phyloP scores from a whole-genome alignment of 495 filamentous ascomycete genomes.

The Jackrogersella multiformis region DNA sequence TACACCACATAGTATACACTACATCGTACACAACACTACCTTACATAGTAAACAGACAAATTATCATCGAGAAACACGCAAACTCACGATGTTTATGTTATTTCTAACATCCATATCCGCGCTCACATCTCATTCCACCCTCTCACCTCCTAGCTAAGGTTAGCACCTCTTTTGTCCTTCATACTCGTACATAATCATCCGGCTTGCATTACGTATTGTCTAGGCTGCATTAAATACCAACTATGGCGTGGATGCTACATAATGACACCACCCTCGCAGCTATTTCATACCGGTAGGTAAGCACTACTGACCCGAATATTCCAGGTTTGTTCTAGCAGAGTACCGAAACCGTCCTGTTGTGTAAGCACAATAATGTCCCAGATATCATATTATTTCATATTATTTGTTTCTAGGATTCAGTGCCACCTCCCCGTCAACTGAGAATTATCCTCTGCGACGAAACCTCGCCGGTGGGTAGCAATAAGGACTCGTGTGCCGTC shows the following conservation, averaged over 20 bases:
- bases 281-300: constrained; percentile 33
- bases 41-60: no score
- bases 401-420: constrained; percentile 19
- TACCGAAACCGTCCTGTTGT: constrained; percentile 43
- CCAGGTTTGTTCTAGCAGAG: constrained; percentile 37
- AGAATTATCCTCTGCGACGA: constrained; percentile 36
- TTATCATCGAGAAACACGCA: constrained; percentile 31
- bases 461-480: constrained; percentile 14
- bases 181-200: neutral
- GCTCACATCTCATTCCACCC: constrained; percentile 11
- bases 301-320: constrained; percentile 34
- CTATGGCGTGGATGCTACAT: constrained; percentile 22
- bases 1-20: no score
- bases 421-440: constrained; percentile 13
- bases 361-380: constrained; percentile 23
- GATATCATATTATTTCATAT: constrained; percentile 2
- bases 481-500: constrained; percentile 19
- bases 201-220: neutral
- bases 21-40: no score
- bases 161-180: neutral
- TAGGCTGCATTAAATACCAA: constrained; percentile 18
- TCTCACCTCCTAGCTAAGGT: no score
- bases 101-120: constrained; percentile 1
- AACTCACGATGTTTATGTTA: constrained; percentile 29
- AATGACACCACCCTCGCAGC: constrained; percentile 36